Base-by-base conservation (phyloP, 1,284 basidiomycete species). In the Coniferiporia sulphurascens region DNA sequence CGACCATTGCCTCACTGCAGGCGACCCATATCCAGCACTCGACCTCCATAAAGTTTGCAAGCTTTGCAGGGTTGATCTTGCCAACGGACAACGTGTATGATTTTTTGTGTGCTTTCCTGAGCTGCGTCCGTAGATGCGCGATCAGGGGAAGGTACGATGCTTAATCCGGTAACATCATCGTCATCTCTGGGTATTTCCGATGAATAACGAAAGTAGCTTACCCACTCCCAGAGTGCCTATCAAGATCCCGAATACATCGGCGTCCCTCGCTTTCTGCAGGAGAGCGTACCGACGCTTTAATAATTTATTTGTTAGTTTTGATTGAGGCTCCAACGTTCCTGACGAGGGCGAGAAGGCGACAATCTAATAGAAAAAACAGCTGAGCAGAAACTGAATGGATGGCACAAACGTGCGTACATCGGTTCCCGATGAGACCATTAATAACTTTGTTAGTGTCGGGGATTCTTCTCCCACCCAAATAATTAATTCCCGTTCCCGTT, bases 1-100 rank as follows among this genome's bases (percentile, higher is more conserved):
- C 93, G 15, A 97, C 83, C 43, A 98, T 72, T 53, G 91, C 93
- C 71, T 99, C 96, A 0, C 89, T 89, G 72, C 96, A 99, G 0
- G 95, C 95, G 1, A 98, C 89, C 59, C 98, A 80, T 4, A 99
- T 89, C 68, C 95, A 99, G 68, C 94, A 95, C 69, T 98, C 96
- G 54, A 99, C 89, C 71, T 98, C 95, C 67, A 93, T 83, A 71
- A 98, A 98, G 71, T 99, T 99, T 10, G 89, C 96, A 36, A 99
- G 78, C 69, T 99, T 99, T 15, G 95, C 85, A 0, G 96, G 96
- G 67, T 94, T 98, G 58, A 98, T 81, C 72, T 98, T 95, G 35
- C 97, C 97, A 0, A 99, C 96, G 52, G 87, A 92, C 66, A 99
- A 86, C 0, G 96, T 98, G 72, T 99, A 99, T 63, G 84, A 87